Base-by-base conservation (phyloP, 2,329 filamentous ascomycete species). In the Blumeriella jaapii region DNA sequence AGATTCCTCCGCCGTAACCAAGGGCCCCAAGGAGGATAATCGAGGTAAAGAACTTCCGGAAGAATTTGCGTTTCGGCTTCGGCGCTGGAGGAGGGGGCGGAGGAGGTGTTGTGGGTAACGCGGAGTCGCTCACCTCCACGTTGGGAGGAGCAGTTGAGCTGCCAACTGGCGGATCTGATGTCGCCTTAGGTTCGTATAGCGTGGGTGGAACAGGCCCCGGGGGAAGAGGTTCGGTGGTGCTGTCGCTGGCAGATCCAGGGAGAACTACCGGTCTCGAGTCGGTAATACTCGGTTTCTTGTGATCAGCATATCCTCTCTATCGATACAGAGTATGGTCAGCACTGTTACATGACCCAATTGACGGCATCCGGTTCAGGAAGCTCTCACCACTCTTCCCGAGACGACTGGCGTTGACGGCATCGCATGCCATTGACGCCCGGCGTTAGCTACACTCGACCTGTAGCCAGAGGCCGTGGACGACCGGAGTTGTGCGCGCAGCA, bases 1-100 rank as follows among this genome's bases (percentile, higher is more conserved):
- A 94, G 36, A 95, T 78, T 48, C 89, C 86, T 46, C 86, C 86
- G 37, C 73, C 82, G 53, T 94, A 98, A 24, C 81, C 78, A 28
- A 93, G 61, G 5, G 75, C 74, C 16, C 82, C 77, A 17, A 95
- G 71, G 28, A 94, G 61, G 43, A 87, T 63, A 31, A 95, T 61
- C 36, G 82, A 82, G 47, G 87, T 62, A 39, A 95, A 62, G 55
- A 82, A 74, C 45, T 82, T 74, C 66, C 73, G 82, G 56, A 94
- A 73, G 39, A 82, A 74, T 44, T 82, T 72, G 65, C 73, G 40
- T 49, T 67, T 74, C 63, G 65, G 67, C 59, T 53, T 65, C 50
- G 50, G 62, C 45, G 60, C 55, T 39, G 57, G 53, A 58, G 61
- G 44, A 54, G 54, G 34, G 28, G 55, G 49, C 29, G 55, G 51